Evolutionary conservation across 306 rosid genomes (phyloP), one percentile per base, ranked within the genome.

Genomic region (Quercus parvula): DNA sequence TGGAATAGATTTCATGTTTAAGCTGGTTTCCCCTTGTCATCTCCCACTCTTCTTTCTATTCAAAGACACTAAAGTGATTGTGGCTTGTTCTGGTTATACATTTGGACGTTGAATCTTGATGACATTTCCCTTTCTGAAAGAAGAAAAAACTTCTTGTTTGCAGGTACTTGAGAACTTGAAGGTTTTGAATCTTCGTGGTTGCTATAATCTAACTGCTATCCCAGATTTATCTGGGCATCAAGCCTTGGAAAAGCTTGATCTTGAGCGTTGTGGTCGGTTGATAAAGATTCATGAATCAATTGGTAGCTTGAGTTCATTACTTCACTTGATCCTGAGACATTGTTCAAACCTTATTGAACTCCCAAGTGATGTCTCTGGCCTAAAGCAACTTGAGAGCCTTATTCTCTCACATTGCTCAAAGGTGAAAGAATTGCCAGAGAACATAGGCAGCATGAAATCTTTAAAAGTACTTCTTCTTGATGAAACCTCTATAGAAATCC

Each of bases 141-240:
- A 22, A 8, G 17, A 28, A 13, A 13, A 4, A n/a, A n/a, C 56
- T 58, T 1, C 46, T 79, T 74, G 56, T 14, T 84, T 61, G 33
- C 82, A 92, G 94, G 87, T 83, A 77, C 86, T 84, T 41, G 74
- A 79, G 78, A 88, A 84, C 27, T 78, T 92, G 79, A 77, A 64
- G 87, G 81, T 87, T 20, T 49, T 90, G 84, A 87, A 85, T 82
- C 91, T 92, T 38, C 73, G 78, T 11, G 0, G 56, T n/a, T 90
- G 92, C 78, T 1, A 0, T 63, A 25, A 52, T 25, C 91, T 88
- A 14, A 62, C 75, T 31, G 69, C 74, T 49, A 63, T 85, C 69
- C 97, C 97, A 63, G 90, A 92, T 76, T 77, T 92, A 59, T 87
- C 94, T 67, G 75, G 82, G 20, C 85, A 87, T 82, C 78, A 8